Evolutionary conservation across 2,329 filamentous ascomycete species (phyloP).

Genomic region (Phoma sp.): DNA sequence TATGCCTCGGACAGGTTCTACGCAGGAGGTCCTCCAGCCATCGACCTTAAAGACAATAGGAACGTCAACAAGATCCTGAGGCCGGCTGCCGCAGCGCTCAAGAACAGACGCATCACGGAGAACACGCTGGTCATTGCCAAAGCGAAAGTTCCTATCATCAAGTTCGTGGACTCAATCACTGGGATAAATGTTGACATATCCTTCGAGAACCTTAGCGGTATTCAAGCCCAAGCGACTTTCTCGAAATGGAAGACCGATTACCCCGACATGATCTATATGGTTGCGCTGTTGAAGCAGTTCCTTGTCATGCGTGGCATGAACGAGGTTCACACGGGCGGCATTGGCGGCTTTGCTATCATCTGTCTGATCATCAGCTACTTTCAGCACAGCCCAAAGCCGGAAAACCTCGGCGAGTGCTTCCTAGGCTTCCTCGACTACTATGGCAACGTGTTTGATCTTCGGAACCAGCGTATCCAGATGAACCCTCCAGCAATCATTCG

Average conservation of each 20-base stretch:
- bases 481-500: constrained; percentile 72
- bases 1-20: constrained; percentile 70
- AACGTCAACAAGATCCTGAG: constrained; percentile 63
- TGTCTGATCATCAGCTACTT: constrained; percentile 90
- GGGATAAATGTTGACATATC: constrained; percentile 89
- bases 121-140: constrained; percentile 69
- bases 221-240: constrained; percentile 82
- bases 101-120: constrained; percentile 60
- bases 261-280: constrained; percentile 84
- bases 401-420: constrained; percentile 77
- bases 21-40: constrained; percentile 54
- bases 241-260: constrained; percentile 77
- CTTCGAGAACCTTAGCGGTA: constrained; percentile 87
- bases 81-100: constrained; percentile 67
- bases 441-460: constrained; percentile 78
- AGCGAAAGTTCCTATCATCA: constrained; percentile 90
- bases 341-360: constrained; percentile 93
- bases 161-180: constrained; percentile 81
- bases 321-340: constrained; percentile 87
- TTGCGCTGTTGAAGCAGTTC: constrained; percentile 91
- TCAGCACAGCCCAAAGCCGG: constrained; percentile 64
- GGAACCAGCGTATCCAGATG: constrained; percentile 74
- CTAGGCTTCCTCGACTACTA: constrained; percentile 91
- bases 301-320: constrained; percentile 87
- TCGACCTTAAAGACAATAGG: constrained; percentile 45